Percentiles rank a stretch among this genome's conserved stretches.
Conservation (phyloP, 345 rosid species). For the Psidium guajava region DNA sequence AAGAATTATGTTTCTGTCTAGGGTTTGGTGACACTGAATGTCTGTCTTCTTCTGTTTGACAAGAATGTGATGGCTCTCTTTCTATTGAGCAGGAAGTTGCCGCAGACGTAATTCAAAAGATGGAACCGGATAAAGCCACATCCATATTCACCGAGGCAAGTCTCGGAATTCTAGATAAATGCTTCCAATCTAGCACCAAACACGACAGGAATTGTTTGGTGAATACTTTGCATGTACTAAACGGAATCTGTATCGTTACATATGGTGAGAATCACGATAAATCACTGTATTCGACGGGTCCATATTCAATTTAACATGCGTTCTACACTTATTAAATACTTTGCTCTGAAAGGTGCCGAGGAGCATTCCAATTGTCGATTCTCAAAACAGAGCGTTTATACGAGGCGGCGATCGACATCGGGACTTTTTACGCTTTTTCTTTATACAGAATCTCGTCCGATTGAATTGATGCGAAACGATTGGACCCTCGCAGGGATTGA, state of each 20-base stretch:
- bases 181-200: background rate
- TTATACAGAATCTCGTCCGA: background rate
- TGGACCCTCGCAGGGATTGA: conserved; percentile 8
- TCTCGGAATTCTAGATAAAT: background rate
- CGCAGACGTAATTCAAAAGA: conserved; percentile 21
- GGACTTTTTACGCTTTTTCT: background rate
- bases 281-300: background rate
- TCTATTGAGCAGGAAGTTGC: conserved; percentile 22
- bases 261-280: background rate
- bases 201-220: no score
- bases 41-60: background rate
- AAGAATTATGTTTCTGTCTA: background rate
- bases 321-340: background rate
- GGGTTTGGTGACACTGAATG: background rate
- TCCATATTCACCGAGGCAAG: conserved; percentile 6
- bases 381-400: background rate
- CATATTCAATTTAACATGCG: background rate
- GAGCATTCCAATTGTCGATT: background rate
- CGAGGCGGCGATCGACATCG: background rate
- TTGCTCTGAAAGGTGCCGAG: background rate
- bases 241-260: background rate
- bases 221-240: background rate
- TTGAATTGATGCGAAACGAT: background rate
- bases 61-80: background rate
- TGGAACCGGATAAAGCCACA: conserved; percentile 22